Evolutionary conservation across 148 eudicot species (phyloP), one percentile per base, ranked within the genome.

Genomic region (Silene uniflora): DNA sequence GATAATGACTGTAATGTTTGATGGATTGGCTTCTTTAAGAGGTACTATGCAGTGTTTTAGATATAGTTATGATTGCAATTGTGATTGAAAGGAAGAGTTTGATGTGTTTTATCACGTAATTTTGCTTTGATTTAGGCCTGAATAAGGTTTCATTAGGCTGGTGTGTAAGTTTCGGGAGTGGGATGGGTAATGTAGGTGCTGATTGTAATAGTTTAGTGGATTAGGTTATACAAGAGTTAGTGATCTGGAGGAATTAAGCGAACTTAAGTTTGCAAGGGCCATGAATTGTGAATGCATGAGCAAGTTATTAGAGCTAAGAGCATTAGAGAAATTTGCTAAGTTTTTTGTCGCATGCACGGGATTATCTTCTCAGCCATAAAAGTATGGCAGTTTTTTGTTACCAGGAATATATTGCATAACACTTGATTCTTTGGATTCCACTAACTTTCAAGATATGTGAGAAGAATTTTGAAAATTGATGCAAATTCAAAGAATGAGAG

Each of bases 1-100:
- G 81, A 67, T 62, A 11, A 10, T 68, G 72, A 27, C 47, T 67
- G 60, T 35, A 49, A 29, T 64, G 60, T 68, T 81, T 49, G 18
- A 12, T 47, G 67, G 75, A 29, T 62, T 65, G 47, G 35, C 71
- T 44, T 18, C 11, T 14, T 61, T 32, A n/a, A 6, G 11, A 23
- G 5, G 59, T 21, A 46, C 16, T 65, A 13, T 46, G 21, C 10
- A 52, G 56, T 16, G 56, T 13, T 52, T 52, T 52, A 52, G 56
- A 52, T 4, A 16, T 47, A 4, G 32, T 60, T 29, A 46, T 23
- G 7, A 62, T 47, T 46, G 72, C 56, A 11, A 52, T 16, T 52
- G 56, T 52, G 0, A 52, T 52, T 52, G 17, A 18, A 12, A 16
- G 69, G 66, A 52, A 13, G 21, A 71, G 2, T 14, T 77, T 64